These are phyloP conservation scores for Lasiodiplodia gonubiensis DNA, from an alignment of 2,329 filamentous ascomycete genomes.

Conservation along the genomic window DNA sequence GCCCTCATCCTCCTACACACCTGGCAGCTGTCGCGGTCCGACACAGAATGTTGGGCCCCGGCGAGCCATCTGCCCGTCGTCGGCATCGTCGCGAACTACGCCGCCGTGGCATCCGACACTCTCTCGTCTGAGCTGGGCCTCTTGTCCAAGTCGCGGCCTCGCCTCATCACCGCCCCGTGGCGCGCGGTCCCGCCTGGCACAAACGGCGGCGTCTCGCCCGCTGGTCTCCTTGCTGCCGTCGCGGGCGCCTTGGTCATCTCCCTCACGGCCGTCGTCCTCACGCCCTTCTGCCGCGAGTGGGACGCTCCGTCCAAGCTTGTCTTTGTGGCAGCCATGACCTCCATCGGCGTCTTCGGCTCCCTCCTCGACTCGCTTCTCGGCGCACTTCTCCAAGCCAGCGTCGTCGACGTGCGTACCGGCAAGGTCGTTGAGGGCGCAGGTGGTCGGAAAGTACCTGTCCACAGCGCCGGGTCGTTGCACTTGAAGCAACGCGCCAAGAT, in stretches of 20 bases:
- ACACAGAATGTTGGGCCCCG: slow-evolving; percentile 36
- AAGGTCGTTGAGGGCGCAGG: slow-evolving; percentile 89
- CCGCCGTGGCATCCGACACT: slow-evolving; percentile 88
- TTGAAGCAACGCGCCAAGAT: slow-evolving; percentile 40
- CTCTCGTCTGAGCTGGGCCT: slow-evolving; percentile 96
- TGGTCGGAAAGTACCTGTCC: slow-evolving; percentile 62
- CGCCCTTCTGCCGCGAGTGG: slow-evolving; percentile 72
- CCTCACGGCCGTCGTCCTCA: slow-evolving; percentile 67
- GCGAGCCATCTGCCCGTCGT: slow-evolving; percentile 49
- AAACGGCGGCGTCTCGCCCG: slow-evolving; percentile 85
- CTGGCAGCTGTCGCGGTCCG: slow-evolving; percentile 44
- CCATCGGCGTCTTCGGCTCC: slow-evolving; percentile 80
- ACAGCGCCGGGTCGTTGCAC: slow-evolving; percentile 40
- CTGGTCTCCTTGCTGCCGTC: slow-evolving; percentile 75
- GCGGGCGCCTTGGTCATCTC: slow-evolving; percentile 74
- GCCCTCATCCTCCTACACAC: slow-evolving; percentile 63
- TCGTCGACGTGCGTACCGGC: slow-evolving; percentile 80
- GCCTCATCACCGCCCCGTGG: slow-evolving; percentile 83
- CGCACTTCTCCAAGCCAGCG: slow-evolving; percentile 81
- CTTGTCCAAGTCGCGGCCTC: slow-evolving; percentile 73
- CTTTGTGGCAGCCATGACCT: slow-evolving; percentile 62
- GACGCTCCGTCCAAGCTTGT: slow-evolving; percentile 58
- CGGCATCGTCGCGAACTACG: slow-evolving; percentile 73
- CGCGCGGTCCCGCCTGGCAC: slow-evolving; percentile 86
- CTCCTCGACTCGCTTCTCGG: slow-evolving; percentile 88